Percentiles rank a stretch among this genome's conserved stretches.
Conservation (phyloP, 345 rosid species). For the Eucalyptus polyanthemos region DNA sequence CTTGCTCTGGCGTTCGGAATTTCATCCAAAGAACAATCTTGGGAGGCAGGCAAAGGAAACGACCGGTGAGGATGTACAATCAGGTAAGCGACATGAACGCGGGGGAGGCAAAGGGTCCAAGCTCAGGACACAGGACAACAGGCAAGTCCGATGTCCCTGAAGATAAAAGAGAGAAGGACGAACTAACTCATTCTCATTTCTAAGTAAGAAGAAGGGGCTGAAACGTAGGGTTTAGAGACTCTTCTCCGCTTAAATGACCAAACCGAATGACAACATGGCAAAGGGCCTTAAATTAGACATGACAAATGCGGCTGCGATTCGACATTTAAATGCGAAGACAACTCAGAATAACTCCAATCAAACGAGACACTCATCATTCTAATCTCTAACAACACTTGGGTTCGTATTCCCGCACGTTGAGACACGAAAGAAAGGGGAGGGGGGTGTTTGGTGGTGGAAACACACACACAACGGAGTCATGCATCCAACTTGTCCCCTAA, state of each 20-base stretch:
- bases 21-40: background rate
- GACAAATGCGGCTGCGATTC: background rate
- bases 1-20: background rate
- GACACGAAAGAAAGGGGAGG: background rate
- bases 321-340: background rate
- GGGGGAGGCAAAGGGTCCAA: background rate
- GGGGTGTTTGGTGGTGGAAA: rapidly evolving
- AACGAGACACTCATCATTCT: background rate
- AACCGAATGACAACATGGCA: background rate
- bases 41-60: background rate
- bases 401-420: background rate
- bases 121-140: background rate
- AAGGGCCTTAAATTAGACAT: background rate
- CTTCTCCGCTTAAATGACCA: background rate
- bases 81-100: background rate
- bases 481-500: background rate
- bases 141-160: background rate
- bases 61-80: background rate
- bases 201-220: background rate
- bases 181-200: background rate
- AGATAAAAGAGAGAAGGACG: background rate
- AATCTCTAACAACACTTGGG: background rate
- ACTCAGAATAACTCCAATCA: background rate
- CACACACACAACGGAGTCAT: background rate
- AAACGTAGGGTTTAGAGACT: background rate